These are phyloP conservation scores for Prunella vulgaris DNA, from an alignment of 257 asterid genomes.

Conservation along the genomic window DNA sequence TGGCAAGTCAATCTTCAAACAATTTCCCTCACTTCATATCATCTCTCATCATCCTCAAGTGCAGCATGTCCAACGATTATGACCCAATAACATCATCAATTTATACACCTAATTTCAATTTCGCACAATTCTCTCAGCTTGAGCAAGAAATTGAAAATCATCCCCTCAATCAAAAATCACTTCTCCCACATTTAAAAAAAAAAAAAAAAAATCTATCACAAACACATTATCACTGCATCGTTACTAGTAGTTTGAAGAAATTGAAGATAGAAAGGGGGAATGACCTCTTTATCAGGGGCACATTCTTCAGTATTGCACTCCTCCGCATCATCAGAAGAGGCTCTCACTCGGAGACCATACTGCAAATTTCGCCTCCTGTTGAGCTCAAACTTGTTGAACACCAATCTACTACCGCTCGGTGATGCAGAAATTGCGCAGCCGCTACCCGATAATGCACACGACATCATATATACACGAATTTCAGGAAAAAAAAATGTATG, in stretches of 20 bases:
- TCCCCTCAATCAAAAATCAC: not conserved
- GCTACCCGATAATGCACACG: constrained; percentile 42
- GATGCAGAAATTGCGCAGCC: constrained; percentile 37
- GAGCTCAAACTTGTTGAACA: constrained; percentile 25
- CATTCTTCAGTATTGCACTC: constrained; percentile 89
- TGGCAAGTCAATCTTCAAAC: too few species aligned
- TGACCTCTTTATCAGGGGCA: constrained; percentile 92
- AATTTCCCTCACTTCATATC: not conserved
- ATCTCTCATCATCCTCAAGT: too few species aligned
- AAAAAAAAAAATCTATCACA: not conserved
- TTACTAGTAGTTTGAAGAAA: not conserved
- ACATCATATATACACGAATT: constrained; percentile 22
- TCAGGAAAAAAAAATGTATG: not conserved
- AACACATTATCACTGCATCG: not conserved
- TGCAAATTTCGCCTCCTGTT: constrained; percentile 34
- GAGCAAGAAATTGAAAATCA: too few species aligned
- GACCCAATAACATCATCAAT: not conserved
- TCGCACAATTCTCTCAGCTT: too few species aligned
- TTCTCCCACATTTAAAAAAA: not conserved
- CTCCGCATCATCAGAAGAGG: constrained; percentile 49
- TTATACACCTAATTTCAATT: not conserved
- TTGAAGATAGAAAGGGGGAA: not conserved
- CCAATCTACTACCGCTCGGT: constrained; percentile 31
- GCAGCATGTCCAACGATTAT: not conserved
- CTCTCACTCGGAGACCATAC: constrained; percentile 29